These are phyloP conservation scores for Inga oerstediana DNA, from an alignment of 306 rosid species.

Conservation along the genomic window DNA sequence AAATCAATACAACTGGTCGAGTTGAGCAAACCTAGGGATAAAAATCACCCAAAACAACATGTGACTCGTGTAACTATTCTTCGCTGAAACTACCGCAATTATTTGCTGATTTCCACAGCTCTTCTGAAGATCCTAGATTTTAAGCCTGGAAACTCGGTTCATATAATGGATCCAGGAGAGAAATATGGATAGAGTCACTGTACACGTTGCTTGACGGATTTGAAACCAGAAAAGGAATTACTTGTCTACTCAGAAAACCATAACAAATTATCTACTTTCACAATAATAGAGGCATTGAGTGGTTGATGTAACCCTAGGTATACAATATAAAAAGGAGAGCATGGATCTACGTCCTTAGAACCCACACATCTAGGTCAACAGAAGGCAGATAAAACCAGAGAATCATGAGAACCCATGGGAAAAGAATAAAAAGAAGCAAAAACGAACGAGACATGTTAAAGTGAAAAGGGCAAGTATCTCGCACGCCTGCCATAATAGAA, in stretches of 20 bases:
- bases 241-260: neutral
- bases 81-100: neutral
- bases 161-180: neutral
- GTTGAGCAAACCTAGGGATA: neutral
- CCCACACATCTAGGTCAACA: neutral
- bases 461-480: conserved; percentile 23
- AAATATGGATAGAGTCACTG: neutral
- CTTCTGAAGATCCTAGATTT: neutral
- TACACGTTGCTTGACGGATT: neutral
- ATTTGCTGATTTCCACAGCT: neutral
- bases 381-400: neutral
- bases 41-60: neutral
- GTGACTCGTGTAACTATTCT: neutral
- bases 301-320: neutral
- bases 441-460: neutral
- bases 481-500: conserved; percentile 37
- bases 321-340: neutral
- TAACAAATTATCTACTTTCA: neutral
- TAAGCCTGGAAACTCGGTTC: neutral
- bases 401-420: neutral
- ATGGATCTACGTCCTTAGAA: neutral
- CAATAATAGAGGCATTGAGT: neutral
- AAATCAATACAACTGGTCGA: neutral
- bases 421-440: neutral
- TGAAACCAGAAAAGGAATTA: neutral